These are phyloP conservation scores for Aureobasidium sp. DNA, from an alignment of 2,329 filamentous ascomycete species.

Conservation along the genomic window DNA sequence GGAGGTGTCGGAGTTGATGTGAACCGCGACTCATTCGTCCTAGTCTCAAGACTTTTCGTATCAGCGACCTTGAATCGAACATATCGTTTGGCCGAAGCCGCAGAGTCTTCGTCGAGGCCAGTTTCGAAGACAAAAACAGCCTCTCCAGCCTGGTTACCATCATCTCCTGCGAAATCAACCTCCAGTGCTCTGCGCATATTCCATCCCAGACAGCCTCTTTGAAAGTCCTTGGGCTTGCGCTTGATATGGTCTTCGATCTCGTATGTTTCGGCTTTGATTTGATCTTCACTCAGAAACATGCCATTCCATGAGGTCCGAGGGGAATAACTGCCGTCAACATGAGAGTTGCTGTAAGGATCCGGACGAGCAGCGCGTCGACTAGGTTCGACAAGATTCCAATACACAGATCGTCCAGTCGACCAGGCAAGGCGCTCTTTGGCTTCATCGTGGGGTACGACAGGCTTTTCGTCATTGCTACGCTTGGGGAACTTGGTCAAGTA, in stretches of 20 bases:
- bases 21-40: slow-evolving; percentile 14
- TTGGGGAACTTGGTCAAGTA: slow-evolving; percentile 67
- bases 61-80: slow-evolving; percentile 42
- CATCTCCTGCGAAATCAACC: slow-evolving; percentile 80
- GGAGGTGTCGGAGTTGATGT: slow-evolving; percentile 15
- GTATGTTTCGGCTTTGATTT: slow-evolving; percentile 65
- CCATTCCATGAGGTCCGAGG: slow-evolving; percentile 67
- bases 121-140: slow-evolving; percentile 64
- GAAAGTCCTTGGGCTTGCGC: slow-evolving; percentile 68
- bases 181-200: slow-evolving; percentile 81
- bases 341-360: slow-evolving; percentile 63
- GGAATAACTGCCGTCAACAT: slow-evolving; percentile 63
- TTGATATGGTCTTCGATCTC: slow-evolving; percentile 71
- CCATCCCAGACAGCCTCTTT: slow-evolving; percentile 72
- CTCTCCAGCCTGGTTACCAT: slow-evolving; percentile 68
- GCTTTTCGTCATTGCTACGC: slow-evolving; percentile 33
- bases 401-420: slow-evolving; percentile 67
- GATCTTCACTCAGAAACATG: slow-evolving; percentile 61
- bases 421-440: slow-evolving; percentile 58
- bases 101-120: slow-evolving; percentile 53
- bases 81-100: slow-evolving; percentile 47
- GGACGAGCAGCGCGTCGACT: slow-evolving; percentile 63
- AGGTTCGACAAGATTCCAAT: slow-evolving; percentile 71
- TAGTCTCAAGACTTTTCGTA: neutral
- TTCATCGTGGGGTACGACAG: slow-evolving; percentile 35